A percentile compares a stretch with the other conserved stretches of the same genome.
These are phyloP conservation scores for Solanum appendiculatum DNA, from an alignment of 257 asterid species.

Conservation along the genomic window DNA sequence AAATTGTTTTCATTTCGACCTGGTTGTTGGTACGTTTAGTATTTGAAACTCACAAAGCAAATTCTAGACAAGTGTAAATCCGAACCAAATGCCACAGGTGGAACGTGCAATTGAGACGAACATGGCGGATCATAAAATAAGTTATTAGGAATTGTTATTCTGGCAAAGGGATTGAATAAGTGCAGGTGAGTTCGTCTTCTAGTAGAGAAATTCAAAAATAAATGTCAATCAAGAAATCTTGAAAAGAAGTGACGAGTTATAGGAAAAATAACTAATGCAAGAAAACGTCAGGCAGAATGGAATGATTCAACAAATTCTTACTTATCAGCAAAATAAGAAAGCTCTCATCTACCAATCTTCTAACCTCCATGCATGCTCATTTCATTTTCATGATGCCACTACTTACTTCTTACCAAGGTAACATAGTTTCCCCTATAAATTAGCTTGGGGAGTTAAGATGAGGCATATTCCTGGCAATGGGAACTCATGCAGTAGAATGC, in stretches of 20 bases:
- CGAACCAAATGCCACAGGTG: neutral
- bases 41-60: neutral
- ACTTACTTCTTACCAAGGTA: neutral
- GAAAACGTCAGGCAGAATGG: neutral
- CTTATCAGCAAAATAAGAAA: neutral
- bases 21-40: neutral
- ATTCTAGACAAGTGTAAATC: neutral
- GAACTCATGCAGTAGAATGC: conserved; percentile 21
- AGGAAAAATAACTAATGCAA: neutral
- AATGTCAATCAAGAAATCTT: neutral
- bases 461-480: conserved; percentile 24
- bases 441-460: neutral
- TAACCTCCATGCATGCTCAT: neutral
- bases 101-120: neutral
- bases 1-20: neutral
- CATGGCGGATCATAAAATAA: no score
- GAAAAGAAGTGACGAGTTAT: neutral
- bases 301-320: conserved; percentile 28
- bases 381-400: neutral
- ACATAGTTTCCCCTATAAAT: neutral
- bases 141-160: neutral
- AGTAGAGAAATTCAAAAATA: neutral
- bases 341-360: neutral
- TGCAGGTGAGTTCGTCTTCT: neutral
- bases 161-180: neutral